Base-by-base conservation (phyloP, 345 rosid genomes). In the Eucalyptus pauciflora region DNA sequence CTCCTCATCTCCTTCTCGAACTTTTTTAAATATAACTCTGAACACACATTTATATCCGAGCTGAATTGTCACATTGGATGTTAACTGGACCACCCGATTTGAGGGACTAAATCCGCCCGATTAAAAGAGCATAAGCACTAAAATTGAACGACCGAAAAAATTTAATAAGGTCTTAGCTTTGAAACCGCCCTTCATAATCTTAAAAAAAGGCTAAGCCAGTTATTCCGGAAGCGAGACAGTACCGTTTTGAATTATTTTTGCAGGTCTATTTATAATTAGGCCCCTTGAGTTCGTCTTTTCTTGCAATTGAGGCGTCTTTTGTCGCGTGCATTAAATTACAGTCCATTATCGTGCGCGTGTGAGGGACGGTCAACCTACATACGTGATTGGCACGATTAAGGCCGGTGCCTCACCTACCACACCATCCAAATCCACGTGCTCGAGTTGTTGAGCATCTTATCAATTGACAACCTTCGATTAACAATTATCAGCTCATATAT, bases 1-100 rank as follows among this genome's bases (percentile, higher is more conserved):
- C 4, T 62, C 17, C 20, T 16, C 41, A n/a, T 64, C 20, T 64
- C 37, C 33, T 62, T 27, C 15, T 62, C 8, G 13, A 29, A 0
- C 3, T 12, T 10, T 60, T 27, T 60, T 24, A 5, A 10, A 27
- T 13, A 62, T 7, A 62, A 62, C 7, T 29, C 13, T 4, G 8
- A 64, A 64, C 9, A 8, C 4, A 4, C 2, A 0, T 7, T 7
- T 10, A n/a, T 4, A 14, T 4, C 18, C 15, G 5, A 64, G 71
- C 33, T n/a, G 76, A n/a, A n/a, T 64, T n/a, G 76, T 8, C 76
- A 7, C 10, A 2, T 64, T 16, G 0, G 1, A 64, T n/a, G 5
- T n/a, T 16, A 15, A n/a, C 2, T 17, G 10, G 37, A 64, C 37
- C 10, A 64, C 6, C 0, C 1, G 2, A 15, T n/a, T n/a, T n/a